Conservation (phyloP, 768 basidiomycete species). For the Tricholoma sp. region DNA sequence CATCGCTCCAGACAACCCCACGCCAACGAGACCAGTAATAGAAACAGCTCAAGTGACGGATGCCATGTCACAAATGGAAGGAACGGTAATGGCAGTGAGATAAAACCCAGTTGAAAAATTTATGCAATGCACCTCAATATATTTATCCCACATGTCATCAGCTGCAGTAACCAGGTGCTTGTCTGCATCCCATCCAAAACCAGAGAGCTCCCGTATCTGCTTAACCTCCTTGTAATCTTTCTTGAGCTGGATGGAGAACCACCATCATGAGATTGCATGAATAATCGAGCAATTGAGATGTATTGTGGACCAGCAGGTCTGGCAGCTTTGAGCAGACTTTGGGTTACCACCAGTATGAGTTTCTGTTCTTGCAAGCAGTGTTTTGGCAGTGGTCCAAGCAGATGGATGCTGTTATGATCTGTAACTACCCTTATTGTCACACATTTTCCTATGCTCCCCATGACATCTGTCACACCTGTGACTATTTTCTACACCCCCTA, state of each 20-base stretch:
- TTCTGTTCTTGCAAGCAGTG: neutral
- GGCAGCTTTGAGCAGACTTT: slow-evolving; percentile 4
- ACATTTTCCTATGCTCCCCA: too few species aligned
- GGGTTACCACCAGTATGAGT: neutral
- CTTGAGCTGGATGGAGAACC: slow-evolving; percentile 21
- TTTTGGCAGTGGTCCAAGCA: slow-evolving; percentile 3
- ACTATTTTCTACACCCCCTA: too few species aligned
- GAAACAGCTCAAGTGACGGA: too few species aligned
- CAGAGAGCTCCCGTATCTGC: slow-evolving; percentile 17
- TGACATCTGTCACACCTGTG: too few species aligned
- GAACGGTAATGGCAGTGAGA: neutral
- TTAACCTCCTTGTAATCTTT: slow-evolving; percentile 18
- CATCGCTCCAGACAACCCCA: too few species aligned
- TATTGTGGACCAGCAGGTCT: neutral
- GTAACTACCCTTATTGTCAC: too few species aligned
- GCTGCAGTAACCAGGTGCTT: slow-evolving; percentile 22
- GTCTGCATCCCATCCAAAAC: slow-evolving; percentile 25
- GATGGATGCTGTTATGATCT: too few species aligned
- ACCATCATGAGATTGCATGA: neutral
- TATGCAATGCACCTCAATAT: slow-evolving; percentile 11
- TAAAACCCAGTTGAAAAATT: slow-evolving; percentile 1
- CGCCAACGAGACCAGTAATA: too few species aligned
- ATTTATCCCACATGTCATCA: slow-evolving; percentile 19
- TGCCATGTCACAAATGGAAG: too few species aligned
- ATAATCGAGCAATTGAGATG: neutral